A percentile compares a stretch with the other conserved stretches of the same genome.
Evolutionary conservation across 768 basidiomycete genomes (phyloP).

Genomic region (Vishniacozyma victoriae): DNA sequence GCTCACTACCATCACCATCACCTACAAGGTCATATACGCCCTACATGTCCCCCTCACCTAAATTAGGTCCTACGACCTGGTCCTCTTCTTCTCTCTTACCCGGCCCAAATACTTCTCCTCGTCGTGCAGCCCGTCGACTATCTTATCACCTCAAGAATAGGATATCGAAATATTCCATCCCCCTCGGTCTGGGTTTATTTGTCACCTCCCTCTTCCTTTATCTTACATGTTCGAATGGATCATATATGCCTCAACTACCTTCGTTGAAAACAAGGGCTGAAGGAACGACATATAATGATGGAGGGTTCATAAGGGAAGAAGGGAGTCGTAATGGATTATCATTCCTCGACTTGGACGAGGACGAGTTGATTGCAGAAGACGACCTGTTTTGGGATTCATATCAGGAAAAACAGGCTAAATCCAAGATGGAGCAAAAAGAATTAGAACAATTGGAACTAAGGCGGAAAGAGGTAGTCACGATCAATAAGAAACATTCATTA

Average conservation of each 20-base stretch:
- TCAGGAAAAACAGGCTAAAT: conserved; percentile 17
- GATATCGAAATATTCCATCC: conserved; percentile 10
- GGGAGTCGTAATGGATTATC: conserved; percentile 18
- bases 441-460: conserved; percentile 8
- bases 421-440: conserved; percentile 16
- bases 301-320: no score
- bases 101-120: background rate
- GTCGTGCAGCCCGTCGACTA: conserved; percentile 17
- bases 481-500: conserved; percentile 25
- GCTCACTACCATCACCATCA: no score
- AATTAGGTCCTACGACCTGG: no score
- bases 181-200: conserved; percentile 18
- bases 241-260: background rate
- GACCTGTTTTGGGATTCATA: conserved; percentile 33
- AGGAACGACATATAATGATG: background rate
- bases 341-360: conserved; percentile 21
- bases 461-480: conserved; percentile 20
- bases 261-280: background rate
- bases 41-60: no score
- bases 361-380: conserved; percentile 39
- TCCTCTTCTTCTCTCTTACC: background rate
- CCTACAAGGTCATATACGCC: no score
- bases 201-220: conserved; percentile 17
- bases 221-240: background rate
- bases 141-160: conserved; percentile 28